phyloP scores from a whole-genome alignment of 306 rosid species.

The Acacia crassicarpa region DNA sequence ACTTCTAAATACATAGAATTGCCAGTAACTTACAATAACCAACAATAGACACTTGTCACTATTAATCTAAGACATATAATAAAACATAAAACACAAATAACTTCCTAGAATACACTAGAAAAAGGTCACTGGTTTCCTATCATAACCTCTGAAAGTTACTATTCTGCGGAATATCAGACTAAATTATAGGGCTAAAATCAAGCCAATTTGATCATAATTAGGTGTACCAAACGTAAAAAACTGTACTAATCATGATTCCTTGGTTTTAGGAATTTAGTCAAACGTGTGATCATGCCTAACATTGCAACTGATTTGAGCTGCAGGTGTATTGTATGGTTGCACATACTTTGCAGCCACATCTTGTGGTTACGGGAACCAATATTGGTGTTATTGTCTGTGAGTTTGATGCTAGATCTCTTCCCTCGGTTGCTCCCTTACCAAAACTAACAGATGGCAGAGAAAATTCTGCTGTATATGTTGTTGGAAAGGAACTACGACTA shows the following conservation, averaged over 20 bases:
- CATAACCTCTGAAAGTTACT: background rate
- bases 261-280: background rate
- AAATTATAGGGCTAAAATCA: background rate
- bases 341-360: conserved; percentile 92
- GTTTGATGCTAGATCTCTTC: conserved; percentile 96
- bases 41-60: too few species aligned
- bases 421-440: conserved; percentile 87
- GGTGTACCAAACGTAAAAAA: background rate
- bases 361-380: conserved; percentile 97
- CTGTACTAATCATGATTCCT: background rate
- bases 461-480: conserved; percentile 87
- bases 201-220: background rate
- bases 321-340: conserved; percentile 98
- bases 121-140: too few species aligned
- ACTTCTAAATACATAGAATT: too few species aligned
- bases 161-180: background rate
- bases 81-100: too few species aligned
- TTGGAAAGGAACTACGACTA: conserved; percentile 87
- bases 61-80: too few species aligned
- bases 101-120: too few species aligned
- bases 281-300: background rate
- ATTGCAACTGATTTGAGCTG: background rate
- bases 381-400: conserved; percentile 91
- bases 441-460: conserved; percentile 83
- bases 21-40: too few species aligned